phyloP scores from a whole-genome alignment of 768 basidiomycete genomes.

The Leccinum pellstonianum region DNA sequence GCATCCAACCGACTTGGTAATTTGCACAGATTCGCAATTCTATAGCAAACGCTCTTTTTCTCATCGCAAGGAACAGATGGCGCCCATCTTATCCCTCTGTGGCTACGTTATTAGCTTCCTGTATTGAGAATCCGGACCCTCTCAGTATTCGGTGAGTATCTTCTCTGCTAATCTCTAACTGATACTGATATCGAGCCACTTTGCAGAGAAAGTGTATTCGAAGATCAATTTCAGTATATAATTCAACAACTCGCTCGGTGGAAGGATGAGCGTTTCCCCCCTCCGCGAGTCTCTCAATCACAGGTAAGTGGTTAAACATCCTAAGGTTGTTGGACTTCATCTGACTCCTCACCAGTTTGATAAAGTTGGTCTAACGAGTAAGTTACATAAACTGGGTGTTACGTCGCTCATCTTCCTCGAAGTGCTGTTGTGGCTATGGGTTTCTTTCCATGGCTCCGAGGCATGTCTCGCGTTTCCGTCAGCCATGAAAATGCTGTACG shows the following conservation, averaged over 20 bases:
- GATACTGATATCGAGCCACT: constrained; percentile 1
- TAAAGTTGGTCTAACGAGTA: constrained; percentile 83
- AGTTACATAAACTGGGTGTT: constrained; percentile 13
- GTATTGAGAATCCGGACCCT: constrained; percentile 51
- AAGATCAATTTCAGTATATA: constrained; percentile 55
- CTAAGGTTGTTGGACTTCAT: not conserved
- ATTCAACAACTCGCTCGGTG: constrained; percentile 59
- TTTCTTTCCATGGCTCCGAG: constrained; percentile 70
- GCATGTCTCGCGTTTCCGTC: constrained; percentile 79
- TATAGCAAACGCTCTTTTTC: constrained; percentile 64
- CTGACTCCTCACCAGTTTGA: constrained; percentile 60
- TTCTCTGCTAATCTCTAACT: not conserved
- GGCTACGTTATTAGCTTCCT: constrained; percentile 54
- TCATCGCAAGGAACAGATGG: constrained; percentile 63
- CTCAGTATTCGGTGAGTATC: constrained; percentile 53
- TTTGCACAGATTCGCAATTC: constrained; percentile 59
- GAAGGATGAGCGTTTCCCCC: constrained; percentile 76
- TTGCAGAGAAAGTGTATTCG: constrained; percentile 53
- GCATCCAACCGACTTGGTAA: constrained; percentile 1
- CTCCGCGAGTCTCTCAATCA: constrained; percentile 84
- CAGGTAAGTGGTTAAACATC: constrained; percentile 40
- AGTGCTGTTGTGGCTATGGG: constrained; percentile 83
- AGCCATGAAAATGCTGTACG: constrained; percentile 73
- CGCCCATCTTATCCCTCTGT: constrained; percentile 61
- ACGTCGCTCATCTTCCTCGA: constrained; percentile 20